These are phyloP conservation scores for Dalbergia cultrata DNA, from an alignment of 306 rosid genomes.

Conservation along the genomic window DNA sequence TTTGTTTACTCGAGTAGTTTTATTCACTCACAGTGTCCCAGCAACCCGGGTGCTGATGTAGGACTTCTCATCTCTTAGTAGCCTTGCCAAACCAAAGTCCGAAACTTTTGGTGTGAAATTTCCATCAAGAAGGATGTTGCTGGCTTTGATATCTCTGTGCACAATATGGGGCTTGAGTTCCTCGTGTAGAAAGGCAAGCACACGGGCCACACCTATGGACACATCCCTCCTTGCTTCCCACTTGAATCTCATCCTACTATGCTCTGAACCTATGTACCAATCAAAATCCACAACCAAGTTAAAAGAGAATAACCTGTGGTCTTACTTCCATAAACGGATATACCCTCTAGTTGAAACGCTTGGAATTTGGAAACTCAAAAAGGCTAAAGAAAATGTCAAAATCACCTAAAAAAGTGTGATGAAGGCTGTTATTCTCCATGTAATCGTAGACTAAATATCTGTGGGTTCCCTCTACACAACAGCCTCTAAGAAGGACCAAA, in stretches of 20 bases:
- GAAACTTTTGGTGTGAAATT: conserved; percentile 74
- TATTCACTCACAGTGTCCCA: conserved; percentile 77
- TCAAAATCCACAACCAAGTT: conserved; percentile 24
- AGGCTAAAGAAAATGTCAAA: background rate
- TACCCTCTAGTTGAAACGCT: background rate
- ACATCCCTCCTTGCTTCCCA: conserved; percentile 69
- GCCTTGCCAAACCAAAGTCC: conserved; percentile 81
- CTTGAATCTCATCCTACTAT: conserved; percentile 61
- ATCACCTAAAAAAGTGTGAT: conserved; percentile 67
- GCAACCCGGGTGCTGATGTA: conserved; percentile 81
- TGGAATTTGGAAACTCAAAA: background rate
- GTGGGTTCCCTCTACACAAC: conserved; percentile 69
- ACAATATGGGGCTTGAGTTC: conserved; percentile 72
- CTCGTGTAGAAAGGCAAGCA: conserved; percentile 75
- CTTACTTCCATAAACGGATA: background rate
- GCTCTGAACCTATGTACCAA: conserved; percentile 58
- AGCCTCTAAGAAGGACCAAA: conserved; percentile 74
- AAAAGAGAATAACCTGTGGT: background rate
- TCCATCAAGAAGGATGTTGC: conserved; percentile 82
- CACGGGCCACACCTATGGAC: conserved; percentile 78
- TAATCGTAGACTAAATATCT: conserved; percentile 81
- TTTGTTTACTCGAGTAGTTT: background rate
- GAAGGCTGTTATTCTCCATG: conserved; percentile 82
- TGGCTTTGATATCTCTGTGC: conserved; percentile 81
- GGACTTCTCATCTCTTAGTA: conserved; percentile 62